Conservation (phyloP, 2,329 filamentous ascomycete genomes). For the Diplodia mutila region DNA sequence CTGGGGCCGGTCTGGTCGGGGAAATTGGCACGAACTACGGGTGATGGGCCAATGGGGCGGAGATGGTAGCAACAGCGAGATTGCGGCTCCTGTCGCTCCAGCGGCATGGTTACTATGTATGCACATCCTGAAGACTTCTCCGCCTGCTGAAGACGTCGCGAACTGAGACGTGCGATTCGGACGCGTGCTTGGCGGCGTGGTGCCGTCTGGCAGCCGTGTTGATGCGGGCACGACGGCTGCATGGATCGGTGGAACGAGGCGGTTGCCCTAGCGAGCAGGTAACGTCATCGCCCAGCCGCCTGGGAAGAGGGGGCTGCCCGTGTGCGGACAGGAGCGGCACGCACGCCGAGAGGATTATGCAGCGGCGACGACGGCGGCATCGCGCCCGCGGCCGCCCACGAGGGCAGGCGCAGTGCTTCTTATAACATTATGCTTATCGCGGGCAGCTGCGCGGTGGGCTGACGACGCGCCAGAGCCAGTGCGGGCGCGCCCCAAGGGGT, state of each 20-base stretch:
- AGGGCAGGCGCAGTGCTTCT: neutral
- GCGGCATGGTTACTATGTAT: neutral
- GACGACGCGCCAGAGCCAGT: constrained; percentile 13
- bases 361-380: neutral
- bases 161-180: neutral
- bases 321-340: constrained; percentile 6
- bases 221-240: neutral
- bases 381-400: neutral
- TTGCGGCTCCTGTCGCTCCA: neutral
- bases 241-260: constrained; percentile 8
- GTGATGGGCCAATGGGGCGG: neutral
- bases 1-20: neutral
- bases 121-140: neutral
- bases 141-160: neutral
- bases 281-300: constrained; percentile 16
- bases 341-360: neutral
- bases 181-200: neutral
- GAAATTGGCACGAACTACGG: neutral
- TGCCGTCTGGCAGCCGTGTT: neutral
- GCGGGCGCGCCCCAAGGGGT: constrained; percentile 1
- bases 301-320: constrained; percentile 12
- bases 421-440: constrained; percentile 3
- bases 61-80: neutral
- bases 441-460: constrained; percentile 3
- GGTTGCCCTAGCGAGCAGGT: constrained; percentile 13